A percentile compares a stretch with the other conserved stretches of the same genome.
Evolutionary conservation across 2,329 filamentous ascomycete genomes (phyloP).

Genomic region (Xylogone sp.): DNA sequence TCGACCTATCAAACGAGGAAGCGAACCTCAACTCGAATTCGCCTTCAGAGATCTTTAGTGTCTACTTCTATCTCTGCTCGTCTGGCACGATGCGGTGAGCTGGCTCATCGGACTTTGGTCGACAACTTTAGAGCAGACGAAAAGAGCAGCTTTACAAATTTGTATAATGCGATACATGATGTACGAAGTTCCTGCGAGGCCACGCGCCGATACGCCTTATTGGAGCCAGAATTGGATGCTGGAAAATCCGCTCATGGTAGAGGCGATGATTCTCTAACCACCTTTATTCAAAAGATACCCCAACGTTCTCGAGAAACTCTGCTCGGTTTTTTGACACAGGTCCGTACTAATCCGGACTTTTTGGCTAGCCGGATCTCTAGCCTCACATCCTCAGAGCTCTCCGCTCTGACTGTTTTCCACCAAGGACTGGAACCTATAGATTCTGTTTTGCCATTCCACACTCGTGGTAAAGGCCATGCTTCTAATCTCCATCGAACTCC

Average conservation of each 20-base stretch:
- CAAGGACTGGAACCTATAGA: constrained; percentile 77
- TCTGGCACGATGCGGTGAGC: constrained; percentile 69
- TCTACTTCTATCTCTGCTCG: constrained; percentile 73
- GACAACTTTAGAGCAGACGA: constrained; percentile 77
- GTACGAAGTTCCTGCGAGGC: constrained; percentile 75
- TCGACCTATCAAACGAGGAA: constrained; percentile 81
- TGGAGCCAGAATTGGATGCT: constrained; percentile 68
- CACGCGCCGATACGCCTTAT: constrained; percentile 63
- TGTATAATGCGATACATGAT: constrained; percentile 77
- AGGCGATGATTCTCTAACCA: constrained; percentile 41
- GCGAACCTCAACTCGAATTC: constrained; percentile 67
- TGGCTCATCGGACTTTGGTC: constrained; percentile 70
- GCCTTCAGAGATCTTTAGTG: constrained; percentile 70
- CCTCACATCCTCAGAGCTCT: constrained; percentile 72
- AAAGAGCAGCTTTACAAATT: constrained; percentile 68
- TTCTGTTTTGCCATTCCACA: constrained; percentile 72
- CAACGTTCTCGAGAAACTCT: constrained; percentile 71
- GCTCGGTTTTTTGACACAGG: constrained; percentile 72
- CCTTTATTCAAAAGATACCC: constrained; percentile 71
- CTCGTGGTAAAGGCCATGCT: constrained; percentile 38
- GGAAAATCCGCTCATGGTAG: constrained; percentile 28
- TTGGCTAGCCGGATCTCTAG: constrained; percentile 76
- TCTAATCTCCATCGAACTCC: constrained; percentile 43
- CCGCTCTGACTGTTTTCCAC: constrained; percentile 73
- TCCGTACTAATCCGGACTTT: constrained; percentile 85